Percentiles rank a stretch among this genome's conserved stretches.
Conservation (phyloP, 179 eudicot genomes). For the Drosera spatulata region DNA sequence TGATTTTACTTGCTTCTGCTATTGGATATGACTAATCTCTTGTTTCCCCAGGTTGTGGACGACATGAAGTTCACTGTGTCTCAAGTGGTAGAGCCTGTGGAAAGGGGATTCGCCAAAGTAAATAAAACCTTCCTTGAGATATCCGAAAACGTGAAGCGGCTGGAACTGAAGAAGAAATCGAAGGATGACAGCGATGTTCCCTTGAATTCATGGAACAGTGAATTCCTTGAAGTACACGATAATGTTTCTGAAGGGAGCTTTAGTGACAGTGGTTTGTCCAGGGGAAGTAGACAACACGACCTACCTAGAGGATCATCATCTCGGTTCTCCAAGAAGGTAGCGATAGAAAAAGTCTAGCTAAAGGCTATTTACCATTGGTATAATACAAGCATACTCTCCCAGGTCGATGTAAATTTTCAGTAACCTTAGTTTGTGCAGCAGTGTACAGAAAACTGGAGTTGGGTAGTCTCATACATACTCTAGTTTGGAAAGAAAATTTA, state of each 20-base stretch:
- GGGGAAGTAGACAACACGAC: conserved; percentile 33
- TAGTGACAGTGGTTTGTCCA: conserved; percentile 76
- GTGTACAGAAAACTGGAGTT: no score
- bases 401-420: no score
- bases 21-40: neutral
- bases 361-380: no score
- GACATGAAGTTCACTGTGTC: conserved; percentile 97
- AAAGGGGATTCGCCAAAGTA: conserved; percentile 81
- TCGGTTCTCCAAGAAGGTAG: conserved; percentile 14
- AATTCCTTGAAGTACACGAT: conserved; percentile 60
- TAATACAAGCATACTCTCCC: no score
- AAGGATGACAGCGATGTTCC: conserved; percentile 83
- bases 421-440: no score
- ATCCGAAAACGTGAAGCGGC: conserved; percentile 71
- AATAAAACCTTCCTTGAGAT: conserved; percentile 76
- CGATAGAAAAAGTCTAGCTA: no score
- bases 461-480: no score
- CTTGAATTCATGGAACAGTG: conserved; percentile 54
- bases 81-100: conserved; percentile 94
- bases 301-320: conserved; percentile 29
- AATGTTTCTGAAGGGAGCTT: conserved; percentile 53
- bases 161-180: conserved; percentile 53
- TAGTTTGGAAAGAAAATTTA: no score
- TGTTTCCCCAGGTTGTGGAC: conserved; percentile 53
- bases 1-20: no score